phyloP scores from a whole-genome alignment of 495 filamentous ascomycete genomes.

The Letharia columbiana region DNA sequence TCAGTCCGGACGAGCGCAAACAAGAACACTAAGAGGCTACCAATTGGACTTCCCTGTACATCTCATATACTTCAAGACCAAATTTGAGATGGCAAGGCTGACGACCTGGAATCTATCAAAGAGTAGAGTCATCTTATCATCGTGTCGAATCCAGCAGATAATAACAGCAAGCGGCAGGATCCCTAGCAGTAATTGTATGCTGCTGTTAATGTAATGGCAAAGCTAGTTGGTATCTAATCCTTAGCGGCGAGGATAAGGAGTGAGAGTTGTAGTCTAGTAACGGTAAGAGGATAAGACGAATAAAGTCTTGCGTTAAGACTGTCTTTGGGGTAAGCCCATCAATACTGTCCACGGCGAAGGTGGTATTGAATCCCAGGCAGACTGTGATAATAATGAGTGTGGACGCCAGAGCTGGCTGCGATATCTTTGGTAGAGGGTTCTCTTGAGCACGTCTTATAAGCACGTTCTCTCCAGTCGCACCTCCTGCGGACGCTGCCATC shows the following conservation, averaged over 20 bases:
- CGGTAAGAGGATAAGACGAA: constrained; percentile 14
- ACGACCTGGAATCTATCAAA: constrained; percentile 14
- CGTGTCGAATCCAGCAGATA: constrained; percentile 10
- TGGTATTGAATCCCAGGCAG: constrained; percentile 8
- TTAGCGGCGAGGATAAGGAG: constrained; percentile 9
- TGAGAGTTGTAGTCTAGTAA: constrained; percentile 12
- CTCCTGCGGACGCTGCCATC: neutral
- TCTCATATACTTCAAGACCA: constrained; percentile 1
- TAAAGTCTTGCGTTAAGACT: constrained; percentile 3
- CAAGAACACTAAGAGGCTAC: neutral
- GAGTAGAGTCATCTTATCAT: constrained; percentile 5
- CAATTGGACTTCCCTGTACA: constrained; percentile 2
- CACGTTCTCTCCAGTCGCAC: neutral
- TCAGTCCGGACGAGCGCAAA: neutral
- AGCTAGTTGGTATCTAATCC: constrained; percentile 7
- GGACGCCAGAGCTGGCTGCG: neutral
- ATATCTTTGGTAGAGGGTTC: neutral
- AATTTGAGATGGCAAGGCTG: neutral
- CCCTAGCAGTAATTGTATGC: constrained; percentile 12
- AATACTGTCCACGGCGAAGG: constrained; percentile 15
- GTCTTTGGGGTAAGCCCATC: constrained; percentile 12
- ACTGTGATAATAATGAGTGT: constrained; percentile 5
- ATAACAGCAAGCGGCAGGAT: constrained; percentile 17
- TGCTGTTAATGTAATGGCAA: constrained; percentile 13
- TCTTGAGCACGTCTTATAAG: constrained; percentile 1